These are phyloP conservation scores for Nitzschia palea DNA, from an alignment of 108 stramenopile species.

Conservation along the genomic window DNA sequence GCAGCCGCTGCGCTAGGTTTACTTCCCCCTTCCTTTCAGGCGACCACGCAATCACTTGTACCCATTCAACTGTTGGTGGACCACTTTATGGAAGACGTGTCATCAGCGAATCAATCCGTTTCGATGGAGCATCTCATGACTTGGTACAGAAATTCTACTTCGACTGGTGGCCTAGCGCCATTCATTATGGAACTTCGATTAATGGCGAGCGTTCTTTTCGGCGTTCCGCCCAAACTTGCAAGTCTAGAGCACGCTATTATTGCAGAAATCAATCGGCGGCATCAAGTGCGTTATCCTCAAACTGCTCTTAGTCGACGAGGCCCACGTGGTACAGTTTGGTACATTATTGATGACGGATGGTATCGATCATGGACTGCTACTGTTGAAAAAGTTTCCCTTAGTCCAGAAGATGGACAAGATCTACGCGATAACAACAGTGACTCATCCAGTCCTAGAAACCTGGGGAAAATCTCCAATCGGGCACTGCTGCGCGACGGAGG, in stretches of 20 bases:
- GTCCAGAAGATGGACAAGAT: conserved; percentile 49
- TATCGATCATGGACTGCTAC: conserved; percentile 50
- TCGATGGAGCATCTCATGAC: conserved; percentile 61
- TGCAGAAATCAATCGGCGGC: conserved; percentile 68
- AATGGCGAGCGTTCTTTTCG: conserved; percentile 78
- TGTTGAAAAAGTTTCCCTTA: conserved; percentile 42
- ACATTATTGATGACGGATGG: conserved; percentile 78
- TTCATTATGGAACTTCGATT: conserved; percentile 71
- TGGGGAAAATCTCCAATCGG: conserved; percentile 74
- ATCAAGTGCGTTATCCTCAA: conserved; percentile 70
- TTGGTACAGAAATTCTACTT: conserved; percentile 51
- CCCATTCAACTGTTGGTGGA: conserved; percentile 40
- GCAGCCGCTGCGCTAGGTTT: conserved; percentile 56
- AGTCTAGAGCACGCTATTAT: conserved; percentile 61
- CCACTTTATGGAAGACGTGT: conserved; percentile 11
- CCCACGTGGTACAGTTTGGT: conserved; percentile 82
- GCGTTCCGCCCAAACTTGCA: conserved; percentile 70
- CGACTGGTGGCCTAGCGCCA: conserved; percentile 42
- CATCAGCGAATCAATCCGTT: conserved; percentile 16
- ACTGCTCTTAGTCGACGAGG: conserved; percentile 68
- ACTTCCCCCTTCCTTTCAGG: conserved; percentile 26
- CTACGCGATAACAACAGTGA: conserved; percentile 24
- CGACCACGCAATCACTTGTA: conserved; percentile 9
- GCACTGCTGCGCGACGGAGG: conserved; percentile 70
- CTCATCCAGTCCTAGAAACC: conserved; percentile 26